phyloP scores from a whole-genome alignment of 2,329 filamentous ascomycete species.

The Diaporthe sp. region DNA sequence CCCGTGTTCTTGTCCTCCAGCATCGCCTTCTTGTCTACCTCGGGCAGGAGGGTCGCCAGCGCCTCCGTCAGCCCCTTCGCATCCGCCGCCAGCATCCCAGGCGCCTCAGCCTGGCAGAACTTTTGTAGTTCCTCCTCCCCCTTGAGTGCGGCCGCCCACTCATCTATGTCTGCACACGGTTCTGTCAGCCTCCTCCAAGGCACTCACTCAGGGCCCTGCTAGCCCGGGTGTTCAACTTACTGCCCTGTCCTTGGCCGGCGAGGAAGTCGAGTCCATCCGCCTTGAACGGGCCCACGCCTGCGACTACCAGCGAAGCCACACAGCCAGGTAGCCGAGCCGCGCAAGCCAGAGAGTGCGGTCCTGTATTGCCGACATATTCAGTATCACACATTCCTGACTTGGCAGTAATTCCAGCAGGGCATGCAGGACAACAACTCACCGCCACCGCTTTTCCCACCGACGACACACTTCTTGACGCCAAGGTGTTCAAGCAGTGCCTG shows the following conservation, averaged over 20 bases:
- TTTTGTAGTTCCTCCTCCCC: slow-evolving; percentile 30
- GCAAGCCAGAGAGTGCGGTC: slow-evolving; percentile 37
- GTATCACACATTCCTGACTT: not conserved
- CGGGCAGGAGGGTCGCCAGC: slow-evolving; percentile 32
- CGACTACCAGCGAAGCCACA: slow-evolving; percentile 29
- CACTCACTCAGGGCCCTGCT: not conserved
- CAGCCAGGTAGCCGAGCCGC: slow-evolving; percentile 38
- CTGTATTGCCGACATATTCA: not conserved
- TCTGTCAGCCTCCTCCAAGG: not conserved
- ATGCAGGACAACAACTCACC: slow-evolving; percentile 7
- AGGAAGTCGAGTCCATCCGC: slow-evolving; percentile 37
- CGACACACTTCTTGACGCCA: slow-evolving; percentile 35
- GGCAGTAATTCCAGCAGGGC: accelerated
- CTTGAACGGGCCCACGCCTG: slow-evolving; percentile 20
- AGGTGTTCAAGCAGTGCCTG: slow-evolving; percentile 38
- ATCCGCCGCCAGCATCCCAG: slow-evolving; percentile 28
- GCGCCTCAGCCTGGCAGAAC: slow-evolving; percentile 19
- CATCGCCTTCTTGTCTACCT: slow-evolving; percentile 34
- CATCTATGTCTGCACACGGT: slow-evolving; percentile 18
- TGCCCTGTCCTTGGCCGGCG: slow-evolving; percentile 31
- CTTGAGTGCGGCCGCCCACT: slow-evolving; percentile 27
- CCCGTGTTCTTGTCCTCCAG: slow-evolving; percentile 27
- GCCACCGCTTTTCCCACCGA: slow-evolving; percentile 38
- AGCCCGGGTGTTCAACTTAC: slow-evolving; percentile 1
- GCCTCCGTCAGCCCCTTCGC: slow-evolving; percentile 19